phyloP scores from a whole-genome alignment of 1,284 basidiomycete genomes.

The Malassezia japonica region DNA sequence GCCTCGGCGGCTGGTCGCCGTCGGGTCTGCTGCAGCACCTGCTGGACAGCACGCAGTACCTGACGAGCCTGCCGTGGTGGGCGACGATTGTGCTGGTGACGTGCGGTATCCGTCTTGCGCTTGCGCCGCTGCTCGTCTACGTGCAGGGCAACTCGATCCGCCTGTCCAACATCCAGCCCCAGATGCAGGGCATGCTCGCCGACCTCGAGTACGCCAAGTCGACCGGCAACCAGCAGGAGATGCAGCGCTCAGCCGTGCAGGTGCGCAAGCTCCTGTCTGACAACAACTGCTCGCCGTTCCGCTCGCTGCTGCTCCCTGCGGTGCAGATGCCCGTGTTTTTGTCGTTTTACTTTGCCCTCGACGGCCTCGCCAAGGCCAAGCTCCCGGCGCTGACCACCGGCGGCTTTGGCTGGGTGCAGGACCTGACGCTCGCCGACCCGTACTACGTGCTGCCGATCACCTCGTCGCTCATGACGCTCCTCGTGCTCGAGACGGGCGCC shows the following conservation, averaged over 20 bases:
- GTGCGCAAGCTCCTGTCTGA: conserved; percentile 61
- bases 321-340: conserved; percentile 69
- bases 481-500: conserved; percentile 58
- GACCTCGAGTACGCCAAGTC: conserved; percentile 53
- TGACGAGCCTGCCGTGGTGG: conserved; percentile 54
- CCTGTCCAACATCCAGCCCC: conserved; percentile 59
- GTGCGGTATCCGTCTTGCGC: conserved; percentile 59
- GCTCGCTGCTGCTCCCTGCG: conserved; percentile 58
- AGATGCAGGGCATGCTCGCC: conserved; percentile 57
- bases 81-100: conserved; percentile 61
- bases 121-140: conserved; percentile 64
- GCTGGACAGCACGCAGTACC: conserved; percentile 65
- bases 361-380: conserved; percentile 62
- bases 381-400: conserved; percentile 66
- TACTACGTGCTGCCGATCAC: conserved; percentile 65
- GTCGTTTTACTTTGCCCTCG: conserved; percentile 74
- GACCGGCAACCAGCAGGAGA: conserved; percentile 54
- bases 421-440: conserved; percentile 71
- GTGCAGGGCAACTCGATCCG: conserved; percentile 61
- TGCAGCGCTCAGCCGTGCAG: conserved; percentile 56
- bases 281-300: conserved; percentile 61
- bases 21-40: conserved; percentile 56
- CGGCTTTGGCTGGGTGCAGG: conserved; percentile 65
- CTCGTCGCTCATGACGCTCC: conserved; percentile 59
- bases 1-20: conserved; percentile 56